Evolutionary conservation across 1,284 basidiomycete species (phyloP).

Genomic region (Microbotryum saponariae): DNA sequence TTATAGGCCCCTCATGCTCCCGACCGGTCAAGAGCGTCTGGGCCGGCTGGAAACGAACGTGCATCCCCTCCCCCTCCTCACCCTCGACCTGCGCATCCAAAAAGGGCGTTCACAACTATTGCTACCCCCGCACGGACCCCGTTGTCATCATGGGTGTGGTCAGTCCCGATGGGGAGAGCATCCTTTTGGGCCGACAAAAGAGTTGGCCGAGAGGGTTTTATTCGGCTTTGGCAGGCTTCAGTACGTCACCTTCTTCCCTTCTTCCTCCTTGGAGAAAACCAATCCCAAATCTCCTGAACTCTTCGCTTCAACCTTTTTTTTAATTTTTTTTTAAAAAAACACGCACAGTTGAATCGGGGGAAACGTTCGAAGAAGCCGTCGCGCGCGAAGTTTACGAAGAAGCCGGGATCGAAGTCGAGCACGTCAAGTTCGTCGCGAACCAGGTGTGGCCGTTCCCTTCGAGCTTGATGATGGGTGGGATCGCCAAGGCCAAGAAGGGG

Average conservation of each 20-base stretch:
- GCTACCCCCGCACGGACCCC: constrained; percentile 56
- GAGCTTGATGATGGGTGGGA: constrained; percentile 31
- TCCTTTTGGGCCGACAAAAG: constrained; percentile 73
- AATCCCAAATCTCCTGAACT: background rate
- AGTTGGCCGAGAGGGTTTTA: constrained; percentile 53
- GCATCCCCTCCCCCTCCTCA: constrained; percentile 48
- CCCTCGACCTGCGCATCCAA: constrained; percentile 43
- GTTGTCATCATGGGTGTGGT: constrained; percentile 90
- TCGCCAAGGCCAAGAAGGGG: constrained; percentile 29
- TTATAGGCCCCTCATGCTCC: constrained; percentile 71
- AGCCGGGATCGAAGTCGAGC: constrained; percentile 75
- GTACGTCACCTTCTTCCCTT: constrained; percentile 37
- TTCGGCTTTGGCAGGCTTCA: constrained; percentile 81
- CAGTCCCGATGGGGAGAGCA: constrained; percentile 61
- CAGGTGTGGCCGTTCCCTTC: constrained; percentile 34
- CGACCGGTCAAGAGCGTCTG: constrained; percentile 74
- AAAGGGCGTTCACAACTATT: constrained; percentile 74
- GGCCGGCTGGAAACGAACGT: constrained; percentile 91
- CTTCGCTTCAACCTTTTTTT: no score
- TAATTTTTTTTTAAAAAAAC: no score
- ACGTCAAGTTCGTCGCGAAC: constrained; percentile 46
- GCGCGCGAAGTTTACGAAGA: constrained; percentile 91
- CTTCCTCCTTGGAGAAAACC: background rate
- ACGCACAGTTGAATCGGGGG: constrained; percentile 63
- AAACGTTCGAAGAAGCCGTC: constrained; percentile 90